phyloP scores from a whole-genome alignment of 2,329 filamentous ascomycete genomes.

The Colletotrichum spinosum region DNA sequence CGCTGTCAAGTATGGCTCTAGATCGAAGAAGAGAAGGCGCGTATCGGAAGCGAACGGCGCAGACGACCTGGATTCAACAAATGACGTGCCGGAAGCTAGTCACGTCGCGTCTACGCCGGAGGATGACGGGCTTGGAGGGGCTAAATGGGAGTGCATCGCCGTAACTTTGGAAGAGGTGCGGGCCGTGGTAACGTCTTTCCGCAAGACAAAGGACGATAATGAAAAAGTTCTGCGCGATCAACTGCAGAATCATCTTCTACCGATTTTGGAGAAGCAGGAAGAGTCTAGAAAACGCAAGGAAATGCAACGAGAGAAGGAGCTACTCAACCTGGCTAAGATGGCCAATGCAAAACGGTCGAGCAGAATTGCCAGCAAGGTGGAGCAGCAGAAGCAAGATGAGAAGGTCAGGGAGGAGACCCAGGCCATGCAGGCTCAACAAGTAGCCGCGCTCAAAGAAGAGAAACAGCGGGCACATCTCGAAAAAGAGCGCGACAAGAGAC shows the following conservation, averaged over 20 bases:
- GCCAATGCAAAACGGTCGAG: constrained; percentile 95
- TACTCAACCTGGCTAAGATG: constrained; percentile 85
- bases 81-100: constrained; percentile 39
- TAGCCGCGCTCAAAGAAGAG: constrained; percentile 75
- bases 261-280: constrained; percentile 83
- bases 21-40: constrained; percentile 79
- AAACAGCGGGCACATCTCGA: constrained; percentile 69
- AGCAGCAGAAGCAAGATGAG: constrained; percentile 81
- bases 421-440: constrained; percentile 73
- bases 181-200: constrained; percentile 75
- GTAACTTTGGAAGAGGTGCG: constrained; percentile 83
- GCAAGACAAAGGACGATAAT: constrained; percentile 83
- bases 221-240: constrained; percentile 82
- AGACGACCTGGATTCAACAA: constrained; percentile 49
- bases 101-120: constrained; percentile 44
- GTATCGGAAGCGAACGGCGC: constrained; percentile 57
- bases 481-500: constrained; percentile 80
- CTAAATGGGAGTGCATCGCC: constrained; percentile 92
- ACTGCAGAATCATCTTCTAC: constrained; percentile 82
- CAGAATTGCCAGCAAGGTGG: constrained; percentile 83
- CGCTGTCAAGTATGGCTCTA: constrained; percentile 70
- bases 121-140: constrained; percentile 78
- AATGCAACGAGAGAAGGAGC: constrained; percentile 77
- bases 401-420: constrained; percentile 76
- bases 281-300: constrained; percentile 80